These are phyloP conservation scores for Beta lomatogona DNA, from an alignment of 179 eudicot genomes.

Conservation along the genomic window DNA sequence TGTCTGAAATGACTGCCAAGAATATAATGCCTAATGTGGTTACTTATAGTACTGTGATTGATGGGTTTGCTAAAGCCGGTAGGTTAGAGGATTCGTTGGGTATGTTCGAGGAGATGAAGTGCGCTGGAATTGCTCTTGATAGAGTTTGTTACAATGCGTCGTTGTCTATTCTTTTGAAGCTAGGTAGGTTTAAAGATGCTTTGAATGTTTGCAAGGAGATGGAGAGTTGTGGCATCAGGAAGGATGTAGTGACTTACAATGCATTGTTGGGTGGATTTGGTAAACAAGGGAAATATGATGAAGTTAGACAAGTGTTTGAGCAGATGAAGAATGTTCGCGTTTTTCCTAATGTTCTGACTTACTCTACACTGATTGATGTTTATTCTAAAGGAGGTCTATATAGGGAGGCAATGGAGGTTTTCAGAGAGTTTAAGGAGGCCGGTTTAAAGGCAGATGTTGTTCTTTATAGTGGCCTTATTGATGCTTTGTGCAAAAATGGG, in stretches of 20 bases:
- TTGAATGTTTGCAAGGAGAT: constrained; percentile 70
- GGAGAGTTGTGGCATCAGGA: constrained; percentile 79
- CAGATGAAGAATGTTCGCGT: constrained; percentile 68
- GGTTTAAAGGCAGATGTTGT: constrained; percentile 96
- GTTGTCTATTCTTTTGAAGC: constrained; percentile 78
- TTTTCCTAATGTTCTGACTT: constrained; percentile 73
- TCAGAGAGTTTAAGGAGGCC: constrained; percentile 69
- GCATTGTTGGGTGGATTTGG: constrained; percentile 91
- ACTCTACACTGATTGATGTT: constrained; percentile 83
- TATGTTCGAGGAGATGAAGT: constrained; percentile 81
- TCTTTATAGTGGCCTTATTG: constrained; percentile 88
- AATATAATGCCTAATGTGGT: constrained; percentile 82
- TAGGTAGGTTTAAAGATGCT: constrained; percentile 86
- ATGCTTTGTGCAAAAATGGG: constrained; percentile 91
- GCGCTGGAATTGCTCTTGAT: constrained; percentile 62
- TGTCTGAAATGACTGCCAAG: constrained; percentile 78
- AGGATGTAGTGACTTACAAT: constrained; percentile 93
- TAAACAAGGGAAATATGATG: constrained; percentile 83
- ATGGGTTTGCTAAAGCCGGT: constrained; percentile 89
- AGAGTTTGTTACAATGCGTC: constrained; percentile 80
- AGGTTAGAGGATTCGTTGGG: constrained; percentile 71
- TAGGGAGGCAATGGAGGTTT: constrained; percentile 74
- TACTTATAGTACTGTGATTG: constrained; percentile 87
- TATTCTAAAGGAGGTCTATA: constrained; percentile 78
- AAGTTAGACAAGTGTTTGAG: constrained; percentile 64